These are phyloP conservation scores for Adansonia rubrostipa DNA, from an alignment of 441 rosid genomes.

Conservation along the genomic window DNA sequence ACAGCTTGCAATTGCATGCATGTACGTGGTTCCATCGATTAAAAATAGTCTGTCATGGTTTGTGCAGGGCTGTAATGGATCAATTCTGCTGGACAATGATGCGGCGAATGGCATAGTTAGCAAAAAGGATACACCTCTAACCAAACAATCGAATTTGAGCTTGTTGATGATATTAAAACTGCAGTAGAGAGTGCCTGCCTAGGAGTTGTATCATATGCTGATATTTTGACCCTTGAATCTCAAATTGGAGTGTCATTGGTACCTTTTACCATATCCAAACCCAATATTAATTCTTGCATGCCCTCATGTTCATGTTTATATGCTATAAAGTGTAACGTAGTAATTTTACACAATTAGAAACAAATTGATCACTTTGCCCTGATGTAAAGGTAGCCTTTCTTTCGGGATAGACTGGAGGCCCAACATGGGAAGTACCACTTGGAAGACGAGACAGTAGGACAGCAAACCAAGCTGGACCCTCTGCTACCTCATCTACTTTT, in stretches of 20 bases:
- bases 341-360: too few species aligned
- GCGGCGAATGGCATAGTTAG: conserved; percentile 35
- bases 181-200: conserved; percentile 61
- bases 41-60: background rate
- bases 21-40: background rate
- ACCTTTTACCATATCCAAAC: background rate
- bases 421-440: conserved; percentile 54
- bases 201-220: conserved; percentile 66
- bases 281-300: background rate
- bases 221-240: conserved; percentile 59
- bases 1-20: background rate
- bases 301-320: background rate
- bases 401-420: conserved; percentile 63
- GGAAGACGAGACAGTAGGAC: conserved; percentile 66
- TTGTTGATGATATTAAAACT: conserved; percentile 55
- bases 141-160: conserved; percentile 49
- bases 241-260: conserved; percentile 53
- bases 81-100: conserved; percentile 40
- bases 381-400: background rate
- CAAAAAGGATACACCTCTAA: conserved; percentile 47
- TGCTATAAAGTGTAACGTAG: too few species aligned
- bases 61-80: conserved; percentile 70
- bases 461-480: conserved; percentile 40
- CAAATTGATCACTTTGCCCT: too few species aligned
- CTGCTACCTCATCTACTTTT: conserved; percentile 45